A percentile compares a stretch with the other conserved stretches of the same genome.
phyloP scores from a whole-genome alignment of 2,329 filamentous ascomycete genomes.

The Ceratocystis harringtonii region DNA sequence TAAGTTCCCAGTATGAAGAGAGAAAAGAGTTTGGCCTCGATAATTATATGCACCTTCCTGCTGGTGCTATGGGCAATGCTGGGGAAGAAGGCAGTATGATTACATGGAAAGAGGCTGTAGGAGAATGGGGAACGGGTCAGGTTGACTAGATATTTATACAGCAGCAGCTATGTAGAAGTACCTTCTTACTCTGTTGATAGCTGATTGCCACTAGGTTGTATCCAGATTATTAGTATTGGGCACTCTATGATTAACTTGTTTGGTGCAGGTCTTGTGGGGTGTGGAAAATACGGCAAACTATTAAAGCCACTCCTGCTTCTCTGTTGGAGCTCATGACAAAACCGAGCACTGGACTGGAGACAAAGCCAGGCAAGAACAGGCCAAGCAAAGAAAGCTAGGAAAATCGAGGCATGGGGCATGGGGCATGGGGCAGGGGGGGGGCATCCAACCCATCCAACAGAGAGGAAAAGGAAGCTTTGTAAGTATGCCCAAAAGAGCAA shows the following conservation, averaged over 20 bases:
- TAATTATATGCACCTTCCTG: not conserved
- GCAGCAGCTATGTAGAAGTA: not conserved
- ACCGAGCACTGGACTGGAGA: not conserved
- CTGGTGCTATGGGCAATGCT: not conserved
- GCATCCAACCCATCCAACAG: not conserved
- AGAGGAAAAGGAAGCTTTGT: not conserved
- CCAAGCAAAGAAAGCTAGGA: not conserved
- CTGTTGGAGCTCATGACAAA: not conserved
- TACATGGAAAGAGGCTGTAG: not conserved
- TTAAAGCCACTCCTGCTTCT: not conserved
- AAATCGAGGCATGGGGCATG: not conserved
- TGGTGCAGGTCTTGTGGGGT: not conserved
- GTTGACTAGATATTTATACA: constrained; percentile 1
- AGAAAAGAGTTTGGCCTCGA: not conserved
- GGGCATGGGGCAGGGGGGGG: not conserved
- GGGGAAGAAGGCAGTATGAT: not conserved
- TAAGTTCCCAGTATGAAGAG: not conserved
- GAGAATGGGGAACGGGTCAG: not conserved
- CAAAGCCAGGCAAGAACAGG: not conserved
- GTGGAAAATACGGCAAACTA: not conserved
- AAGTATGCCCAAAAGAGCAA: not conserved
- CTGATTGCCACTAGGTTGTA: constrained; percentile 2
- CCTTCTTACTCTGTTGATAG: not conserved
- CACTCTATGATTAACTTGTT: not conserved
- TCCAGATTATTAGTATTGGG: constrained; percentile 5